Evolutionary conservation across 768 basidiomycete species (phyloP).

Genomic region (Russula dissimulans): DNA sequence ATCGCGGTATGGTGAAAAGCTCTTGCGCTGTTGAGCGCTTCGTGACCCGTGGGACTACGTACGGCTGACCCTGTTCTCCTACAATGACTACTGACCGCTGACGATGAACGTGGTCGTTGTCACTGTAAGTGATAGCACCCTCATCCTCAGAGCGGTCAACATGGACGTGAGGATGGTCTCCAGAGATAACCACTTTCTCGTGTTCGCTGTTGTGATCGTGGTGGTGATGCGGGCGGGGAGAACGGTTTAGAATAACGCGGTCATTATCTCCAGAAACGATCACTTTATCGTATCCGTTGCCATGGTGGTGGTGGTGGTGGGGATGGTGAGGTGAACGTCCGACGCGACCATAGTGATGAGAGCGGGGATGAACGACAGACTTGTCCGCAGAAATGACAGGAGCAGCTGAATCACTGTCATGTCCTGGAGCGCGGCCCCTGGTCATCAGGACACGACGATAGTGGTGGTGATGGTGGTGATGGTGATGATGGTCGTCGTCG

Average conservation of each 20-base stretch:
- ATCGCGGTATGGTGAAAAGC: neutral
- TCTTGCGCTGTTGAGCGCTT: constrained; percentile 15
- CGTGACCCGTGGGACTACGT: constrained; percentile 17
- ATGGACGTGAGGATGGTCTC: constrained; percentile 13
- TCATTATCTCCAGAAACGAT: constrained; percentile 14
- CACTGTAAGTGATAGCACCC: constrained; percentile 19
- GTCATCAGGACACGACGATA: neutral
- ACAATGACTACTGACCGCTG: constrained; percentile 18
- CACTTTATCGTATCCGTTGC: neutral
- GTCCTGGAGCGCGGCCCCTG: neutral
- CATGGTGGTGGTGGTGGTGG: neutral
- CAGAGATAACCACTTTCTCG: constrained; percentile 9
- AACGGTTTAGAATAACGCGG: constrained; percentile 7
- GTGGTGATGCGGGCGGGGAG: neutral
- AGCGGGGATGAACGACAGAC: neutral
- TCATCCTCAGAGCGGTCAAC: constrained; percentile 15
- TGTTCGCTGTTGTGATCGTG: neutral
- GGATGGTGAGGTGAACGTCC: neutral
- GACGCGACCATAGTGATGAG: neutral
- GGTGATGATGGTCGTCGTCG: neutral
- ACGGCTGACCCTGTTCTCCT: constrained; percentile 17
- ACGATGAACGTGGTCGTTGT: constrained; percentile 21
- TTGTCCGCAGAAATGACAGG: neutral
- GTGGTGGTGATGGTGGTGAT: constrained; percentile 12
- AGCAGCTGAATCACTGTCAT: neutral